Evolutionary conservation across 2,329 filamentous ascomycete genomes (phyloP), one percentile per base, ranked within the genome.

Genomic region (Mollisiaceae sp.): DNA sequence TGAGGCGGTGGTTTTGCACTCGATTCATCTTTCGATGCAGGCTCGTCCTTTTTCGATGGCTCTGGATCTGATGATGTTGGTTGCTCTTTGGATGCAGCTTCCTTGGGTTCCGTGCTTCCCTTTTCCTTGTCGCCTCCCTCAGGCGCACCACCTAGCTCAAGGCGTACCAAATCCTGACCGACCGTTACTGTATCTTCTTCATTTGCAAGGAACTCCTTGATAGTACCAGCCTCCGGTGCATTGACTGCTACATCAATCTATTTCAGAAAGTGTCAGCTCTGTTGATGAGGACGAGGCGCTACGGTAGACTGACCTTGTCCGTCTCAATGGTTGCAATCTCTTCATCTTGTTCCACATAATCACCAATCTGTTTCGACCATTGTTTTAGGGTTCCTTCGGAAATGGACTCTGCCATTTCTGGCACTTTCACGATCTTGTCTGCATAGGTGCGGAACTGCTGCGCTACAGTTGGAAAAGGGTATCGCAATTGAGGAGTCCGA

Each of bases 281-380:
- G 54, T 32, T 41, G 14, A 9, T 43, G n/a, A n/a, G 2, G 12
- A 54, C 15, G 24, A 24, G 22, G 14, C 38, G 35, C 11, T 24
- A 36, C n/a, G 47, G 47, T 38, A 60, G 38, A 64, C 78, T 69
- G 82, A 93, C 92, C 89, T 99, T 99, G 86, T 99, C 95, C 15
- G 95, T 99, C 82, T 99, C 95, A 76, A 99, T 99, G 59, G 94
- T 97, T 38, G 95, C 95, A 78, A 99, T 94, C 79, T 99, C 95
- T 81, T 98, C 95, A 77, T 99, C 95, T 75, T 90, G 90, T 82
- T 97, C 93, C 60, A 99, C 94, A 74, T 89, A 94, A 78, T 99
- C 95, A 75, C 95, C 95, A 73, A 97, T 83, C 81, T 94, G 79
- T 79, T 98, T 98, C 75, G 88, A 91, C 84, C 94, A 98, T 77